Evolutionary conservation across 768 basidiomycete species (phyloP).

Genomic region (Russula sp.): DNA sequence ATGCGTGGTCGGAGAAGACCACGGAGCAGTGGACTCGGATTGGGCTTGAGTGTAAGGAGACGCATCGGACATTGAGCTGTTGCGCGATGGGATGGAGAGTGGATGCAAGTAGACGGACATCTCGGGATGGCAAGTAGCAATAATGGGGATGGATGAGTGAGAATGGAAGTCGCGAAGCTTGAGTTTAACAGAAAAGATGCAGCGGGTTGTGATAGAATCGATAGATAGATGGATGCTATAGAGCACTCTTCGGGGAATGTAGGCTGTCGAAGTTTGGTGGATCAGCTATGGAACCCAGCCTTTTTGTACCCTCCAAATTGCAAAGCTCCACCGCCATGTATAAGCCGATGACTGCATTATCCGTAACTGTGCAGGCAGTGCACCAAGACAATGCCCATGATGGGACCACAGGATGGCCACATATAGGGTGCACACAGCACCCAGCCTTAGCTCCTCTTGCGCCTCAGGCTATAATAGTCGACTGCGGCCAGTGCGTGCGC

Average conservation of each 20-base stretch:
- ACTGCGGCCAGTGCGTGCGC: background rate
- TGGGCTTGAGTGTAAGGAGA: slow-evolving; percentile 14
- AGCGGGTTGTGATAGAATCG: background rate
- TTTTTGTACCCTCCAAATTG: slow-evolving; percentile 6
- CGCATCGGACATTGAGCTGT: slow-evolving; percentile 9
- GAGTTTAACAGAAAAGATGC: background rate
- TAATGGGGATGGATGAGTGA: no score
- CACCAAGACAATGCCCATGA: background rate
- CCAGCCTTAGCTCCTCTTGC: no score
- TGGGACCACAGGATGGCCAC: background rate
- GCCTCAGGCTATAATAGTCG: no score
- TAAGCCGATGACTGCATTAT: background rate
- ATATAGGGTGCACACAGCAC: background rate
- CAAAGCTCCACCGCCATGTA: background rate
- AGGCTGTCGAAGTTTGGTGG: background rate
- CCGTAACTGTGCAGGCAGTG: background rate
- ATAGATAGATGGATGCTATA: background rate
- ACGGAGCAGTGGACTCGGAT: background rate
- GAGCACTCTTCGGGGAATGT: background rate
- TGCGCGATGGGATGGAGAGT: slow-evolving; percentile 13
- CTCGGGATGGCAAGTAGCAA: background rate
- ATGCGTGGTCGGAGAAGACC: background rate
- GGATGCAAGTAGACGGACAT: slow-evolving; percentile 20
- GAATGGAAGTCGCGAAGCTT: background rate
- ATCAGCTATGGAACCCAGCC: background rate